Evolutionary conservation across 2,329 filamentous ascomycete genomes (phyloP), one percentile per base, ranked within the genome.

Genomic region (Stachybotrys echinatus): DNA sequence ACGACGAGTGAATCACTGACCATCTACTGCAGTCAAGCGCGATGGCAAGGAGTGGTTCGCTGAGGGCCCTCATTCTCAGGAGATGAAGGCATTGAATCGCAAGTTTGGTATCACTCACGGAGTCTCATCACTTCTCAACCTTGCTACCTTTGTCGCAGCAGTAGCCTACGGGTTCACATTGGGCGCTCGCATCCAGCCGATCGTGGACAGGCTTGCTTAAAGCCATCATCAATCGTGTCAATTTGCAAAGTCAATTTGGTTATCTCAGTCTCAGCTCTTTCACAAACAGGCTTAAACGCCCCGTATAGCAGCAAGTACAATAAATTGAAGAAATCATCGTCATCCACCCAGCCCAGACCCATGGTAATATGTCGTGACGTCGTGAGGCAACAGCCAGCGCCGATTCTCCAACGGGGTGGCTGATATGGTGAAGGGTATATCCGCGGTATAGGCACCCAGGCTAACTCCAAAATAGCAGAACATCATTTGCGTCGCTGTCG

Each of bases 41-140:
- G 92, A 96, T 65, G 90, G 90, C 49, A 96, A 95, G 78, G 88
- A 87, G 65, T 89, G 85, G 68, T 88, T 87, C 61, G 90, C 95
- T 55, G 73, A 81, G 48, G 79, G 84, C 1, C 88, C 90, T 38
- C 89, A 95, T 61, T 94, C 88, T 5, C 77, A 85, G 58, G 89
- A 92, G 72, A 96, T 97, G 92, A 69, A 82, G 58, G 76, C 75
- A 8, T 68, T 95, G 59, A 95, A 92, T 74, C 88, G 84, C 71
- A 77, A 75, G 55, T 97, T 97, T 67, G 83, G 81, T 17, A 80
- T 80, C 54, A 69, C 96, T 50, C 94, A 99, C 68, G 89, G 92
- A 6, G 71, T 88, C 45, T 95, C 89, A 7, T 88, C 88, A 23
- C 67, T 95, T 53, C 66, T 95, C 19, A 96, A 96, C 66, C 64